Conservation (phyloP, 768 basidiomycete species). For the Suillus variegatus region DNA sequence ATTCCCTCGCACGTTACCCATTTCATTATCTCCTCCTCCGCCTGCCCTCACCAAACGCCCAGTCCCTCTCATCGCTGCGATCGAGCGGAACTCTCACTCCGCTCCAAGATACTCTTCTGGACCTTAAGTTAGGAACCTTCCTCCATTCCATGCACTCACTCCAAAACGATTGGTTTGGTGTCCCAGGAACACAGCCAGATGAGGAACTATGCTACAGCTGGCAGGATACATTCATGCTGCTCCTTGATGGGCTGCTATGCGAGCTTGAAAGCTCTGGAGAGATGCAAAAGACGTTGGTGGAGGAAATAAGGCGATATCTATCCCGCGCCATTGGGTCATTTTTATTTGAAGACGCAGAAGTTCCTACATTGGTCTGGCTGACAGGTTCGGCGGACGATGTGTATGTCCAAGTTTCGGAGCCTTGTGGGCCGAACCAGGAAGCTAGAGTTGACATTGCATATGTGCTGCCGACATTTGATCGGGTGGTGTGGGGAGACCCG, state of each 20-base stretch:
- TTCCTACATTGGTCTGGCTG: conserved; percentile 66
- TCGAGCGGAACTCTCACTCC: conserved; percentile 29
- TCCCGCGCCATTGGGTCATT: conserved; percentile 74
- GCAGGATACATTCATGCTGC: conserved; percentile 70
- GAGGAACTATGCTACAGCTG: conserved; percentile 54
- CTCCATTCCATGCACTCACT: conserved; percentile 66
- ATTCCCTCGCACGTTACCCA: conserved; percentile 44
- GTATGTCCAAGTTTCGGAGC: conserved; percentile 42
- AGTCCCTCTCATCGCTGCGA: conserved; percentile 40
- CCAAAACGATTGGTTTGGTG: conserved; percentile 80
- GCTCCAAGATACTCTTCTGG: conserved; percentile 45
- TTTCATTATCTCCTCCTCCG: conserved; percentile 51
- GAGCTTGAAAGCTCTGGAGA: conserved; percentile 26
- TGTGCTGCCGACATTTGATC: conserved; percentile 44
- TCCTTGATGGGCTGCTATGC: conserved; percentile 59
- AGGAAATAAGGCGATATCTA: conserved; percentile 49
- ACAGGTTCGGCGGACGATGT: conserved; percentile 61
- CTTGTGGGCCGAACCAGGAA: conserved; percentile 11
- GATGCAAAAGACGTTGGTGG: conserved; percentile 35
- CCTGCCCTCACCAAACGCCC: conserved; percentile 31
- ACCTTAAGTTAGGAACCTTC: conserved; percentile 61
- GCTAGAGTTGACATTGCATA: conserved; percentile 31
- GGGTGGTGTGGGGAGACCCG: conserved; percentile 77
- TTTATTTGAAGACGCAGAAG: conserved; percentile 77
- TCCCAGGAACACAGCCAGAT: conserved; percentile 35